These are phyloP conservation scores for Gnomoniopsis smithogilvyi DNA, from an alignment of 2,329 filamentous ascomycete species.

Conservation along the genomic window DNA sequence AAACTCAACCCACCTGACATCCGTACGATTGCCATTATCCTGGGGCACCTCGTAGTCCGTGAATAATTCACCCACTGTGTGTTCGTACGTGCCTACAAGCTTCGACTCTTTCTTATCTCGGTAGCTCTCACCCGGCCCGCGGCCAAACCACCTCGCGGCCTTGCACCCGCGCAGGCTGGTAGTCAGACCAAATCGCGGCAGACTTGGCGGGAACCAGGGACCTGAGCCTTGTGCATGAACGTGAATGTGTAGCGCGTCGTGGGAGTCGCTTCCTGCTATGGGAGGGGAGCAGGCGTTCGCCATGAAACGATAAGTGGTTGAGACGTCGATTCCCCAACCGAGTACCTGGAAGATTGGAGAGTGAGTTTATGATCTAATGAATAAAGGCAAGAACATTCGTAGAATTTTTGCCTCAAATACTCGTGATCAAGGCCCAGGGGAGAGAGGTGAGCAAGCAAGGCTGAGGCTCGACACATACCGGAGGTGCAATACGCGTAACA, in stretches of 20 bases:
- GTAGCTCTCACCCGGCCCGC: conserved; percentile 65
- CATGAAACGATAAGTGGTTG: conserved; percentile 53
- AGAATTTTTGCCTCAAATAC: too few species aligned
- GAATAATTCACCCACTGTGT: conserved; percentile 48
- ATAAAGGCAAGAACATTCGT: too few species aligned
- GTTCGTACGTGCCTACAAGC: conserved; percentile 50
- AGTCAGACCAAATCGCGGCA: conserved; percentile 63
- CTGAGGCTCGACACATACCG: conserved; percentile 31
- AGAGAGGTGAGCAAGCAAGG: too few species aligned
- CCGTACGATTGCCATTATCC: conserved; percentile 62
- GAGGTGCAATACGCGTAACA: conserved; percentile 56
- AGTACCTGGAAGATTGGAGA: conserved; percentile 33
- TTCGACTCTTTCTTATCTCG: conserved; percentile 63
- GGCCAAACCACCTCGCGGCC: conserved; percentile 60
- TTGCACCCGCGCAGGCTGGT: conserved; percentile 38
- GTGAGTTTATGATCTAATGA: too few species aligned
- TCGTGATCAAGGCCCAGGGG: too few species aligned
- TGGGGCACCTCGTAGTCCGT: conserved; percentile 66
- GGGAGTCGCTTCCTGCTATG: neutral
- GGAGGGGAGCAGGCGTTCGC: conserved; percentile 19
- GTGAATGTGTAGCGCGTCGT: conserved; percentile 44
- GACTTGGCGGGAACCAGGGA: conserved; percentile 47
- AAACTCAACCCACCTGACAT: conserved; percentile 58
- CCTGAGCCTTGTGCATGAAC: conserved; percentile 47
- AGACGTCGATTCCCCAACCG: conserved; percentile 54